Base-by-base conservation (phyloP, 148 eudicot species). In the Bassia scoparia region DNA sequence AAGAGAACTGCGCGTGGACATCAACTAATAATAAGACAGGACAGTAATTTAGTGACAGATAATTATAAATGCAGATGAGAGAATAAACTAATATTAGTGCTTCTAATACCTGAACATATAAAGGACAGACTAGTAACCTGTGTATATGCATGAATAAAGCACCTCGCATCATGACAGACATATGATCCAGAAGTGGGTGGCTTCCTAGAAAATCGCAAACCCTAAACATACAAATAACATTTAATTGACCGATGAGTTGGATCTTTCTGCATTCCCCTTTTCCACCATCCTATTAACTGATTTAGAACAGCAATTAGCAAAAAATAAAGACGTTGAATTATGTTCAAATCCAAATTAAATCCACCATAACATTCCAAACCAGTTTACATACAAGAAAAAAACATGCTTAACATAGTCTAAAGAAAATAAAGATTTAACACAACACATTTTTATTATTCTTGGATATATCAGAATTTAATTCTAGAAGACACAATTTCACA, bases 81-180 rank as follows among this genome's bases (percentile, higher is more conserved):
- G 21, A 0, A 21, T 49, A 49, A 15, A 49, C 53, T 49, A 12
- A 15, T 9, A 6, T 67, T 46, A 48, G 21, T 17, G 46, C 35
- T 17, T 24, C 17, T 55, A 46, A 8, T 35, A 67, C 70, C 87
- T 86, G 50, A 89, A 79, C 81, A 81, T 86, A 74, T 90, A 90
- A 58, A 84, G 84, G 88, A 88, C 70, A 85, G 67, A 27, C 78
- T 82, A n/a, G 85, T 49, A 29, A 83, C 80, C 69, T 87, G 77
- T 90, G 84, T 38, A 78, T 77, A 54, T 90, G 96, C 96, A 90
- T 90, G 78, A 90, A 90, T 12, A 77, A 71, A 59, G n/a, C 87
- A 53, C 75, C 96, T 85, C 17, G 86, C 85, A 50, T 85, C 84
- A 64, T 68, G 54, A 83, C 50, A 30, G 75, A 64, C 70, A 70